Percentiles rank a stretch among this genome's conserved stretches.
Evolutionary conservation across 176 grass and related monocot species (phyloP).

Genomic region (Metroxylon sagu): DNA sequence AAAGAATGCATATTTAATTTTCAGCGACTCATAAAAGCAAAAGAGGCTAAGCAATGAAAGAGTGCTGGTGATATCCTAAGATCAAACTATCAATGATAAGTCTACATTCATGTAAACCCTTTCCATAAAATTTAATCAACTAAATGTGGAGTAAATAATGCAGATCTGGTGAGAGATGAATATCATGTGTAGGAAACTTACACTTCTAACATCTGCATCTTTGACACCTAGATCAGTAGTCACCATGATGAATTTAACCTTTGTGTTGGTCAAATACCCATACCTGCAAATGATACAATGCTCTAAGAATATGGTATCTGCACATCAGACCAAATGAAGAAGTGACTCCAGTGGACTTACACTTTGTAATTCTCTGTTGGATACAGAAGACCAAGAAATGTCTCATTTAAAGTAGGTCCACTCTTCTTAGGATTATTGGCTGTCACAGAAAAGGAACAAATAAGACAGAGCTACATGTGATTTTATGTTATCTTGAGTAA

Average conservation of each 20-base stretch:
- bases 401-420: conserved; percentile 71
- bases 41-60: too few relatives aligned
- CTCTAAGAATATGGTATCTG: background rate
- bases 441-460: conserved; percentile 31
- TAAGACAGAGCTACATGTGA: background rate
- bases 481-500: too few relatives aligned
- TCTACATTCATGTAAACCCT: too few relatives aligned
- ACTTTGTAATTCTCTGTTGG: conserved; percentile 98
- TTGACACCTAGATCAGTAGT: conserved; percentile 91
- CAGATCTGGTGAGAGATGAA: too few relatives aligned
- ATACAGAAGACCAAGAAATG: conserved; percentile 92
- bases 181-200: conserved; percentile 31
- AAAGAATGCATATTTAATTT: too few relatives aligned
- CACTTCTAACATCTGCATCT: conserved; percentile 93
- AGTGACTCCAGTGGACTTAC: conserved; percentile 36
- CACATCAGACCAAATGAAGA: too few relatives aligned
- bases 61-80: too few relatives aligned
- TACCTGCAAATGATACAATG: conserved; percentile 44
- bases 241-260: conserved; percentile 97
- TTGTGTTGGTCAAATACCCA: conserved; percentile 94
- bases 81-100: too few relatives aligned
- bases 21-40: too few relatives aligned
- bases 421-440: conserved; percentile 96
- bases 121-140: too few relatives aligned
- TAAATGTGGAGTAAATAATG: too few relatives aligned